Base-by-base conservation (phyloP, 768 basidiomycete genomes). In the Lactarius psammicola region DNA sequence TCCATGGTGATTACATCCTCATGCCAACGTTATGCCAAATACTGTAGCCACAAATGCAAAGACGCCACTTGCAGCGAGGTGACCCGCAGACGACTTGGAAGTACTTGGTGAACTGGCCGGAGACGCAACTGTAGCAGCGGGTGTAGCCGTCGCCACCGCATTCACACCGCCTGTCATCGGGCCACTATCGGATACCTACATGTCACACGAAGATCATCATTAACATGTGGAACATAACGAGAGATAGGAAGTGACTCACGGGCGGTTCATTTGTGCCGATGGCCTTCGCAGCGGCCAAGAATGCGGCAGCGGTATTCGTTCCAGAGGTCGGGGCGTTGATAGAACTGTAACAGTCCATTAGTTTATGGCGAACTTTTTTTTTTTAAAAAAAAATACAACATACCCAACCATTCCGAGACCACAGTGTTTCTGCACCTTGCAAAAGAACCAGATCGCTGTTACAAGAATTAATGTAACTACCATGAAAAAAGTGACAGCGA, bases 361-460 rank as follows among this genome's bases (percentile, higher is more conserved):
- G 36, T 40, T 40, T 44, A 38, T 28, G 49, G 23, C 53, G 34
- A 17, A 26, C n/a, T n/a, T n/a, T n/a, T n/a, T n/a, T n/a, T n/a
- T n/a, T 13, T 18, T 11, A 44, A 10, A 7, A 28, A n/a, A 30
- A 31, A 13, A 6, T 7, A 33, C 2, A 18, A 60, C 74, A 70
- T 74, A 77, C 66, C 79, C 81, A 33, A 83, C 81, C 81, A 83
- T 81, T 28, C 84, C 84, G 66, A 77, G 61, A 23, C 80, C 81
- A 69, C 84, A 85, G 71, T 85, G 84, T 3, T 40, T 46, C 11
- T 70, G 59, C 62, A 76, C 73, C 72, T 84, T 83, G 77, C 84
- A 85, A 71, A 81, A 80, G 81, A 80, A 85, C 80, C 80, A 86
- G 62, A 86, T 81, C 23, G 84, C 83, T 85, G 63, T 20, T 65